A percentile compares a stretch with the other conserved stretches of the same genome.
Conservation (phyloP, 768 basidiomycete genomes). For the Hericium erinaceus region DNA sequence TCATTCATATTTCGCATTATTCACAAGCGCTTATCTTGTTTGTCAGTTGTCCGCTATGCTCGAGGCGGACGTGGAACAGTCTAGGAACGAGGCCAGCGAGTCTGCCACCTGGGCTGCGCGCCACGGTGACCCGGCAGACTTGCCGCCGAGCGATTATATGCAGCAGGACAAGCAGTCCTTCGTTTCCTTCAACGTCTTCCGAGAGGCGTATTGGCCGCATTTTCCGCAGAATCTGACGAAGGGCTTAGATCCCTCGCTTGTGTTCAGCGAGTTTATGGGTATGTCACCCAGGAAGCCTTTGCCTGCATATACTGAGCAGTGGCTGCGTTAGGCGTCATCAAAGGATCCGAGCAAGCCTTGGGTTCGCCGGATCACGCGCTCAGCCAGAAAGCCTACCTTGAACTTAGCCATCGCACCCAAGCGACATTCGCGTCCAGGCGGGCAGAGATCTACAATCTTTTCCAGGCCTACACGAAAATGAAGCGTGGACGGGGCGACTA, state of each 20-base stretch:
- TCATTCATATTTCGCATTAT: no score
- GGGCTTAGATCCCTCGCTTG: conserved; percentile 40
- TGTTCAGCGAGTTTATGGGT: conserved; percentile 56
- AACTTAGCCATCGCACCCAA: neutral
- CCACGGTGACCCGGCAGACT: neutral
- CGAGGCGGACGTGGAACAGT: no score
- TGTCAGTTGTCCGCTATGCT: no score
- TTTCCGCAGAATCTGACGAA: conserved; percentile 43
- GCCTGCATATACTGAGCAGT: no score
- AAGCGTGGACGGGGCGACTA: conserved; percentile 34
- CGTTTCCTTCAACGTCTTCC: conserved; percentile 24
- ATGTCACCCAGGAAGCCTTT: no score
- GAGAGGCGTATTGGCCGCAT: conserved; percentile 48
- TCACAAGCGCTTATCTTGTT: no score
- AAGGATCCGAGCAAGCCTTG: conserved; percentile 52
- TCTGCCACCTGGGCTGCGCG: neutral
- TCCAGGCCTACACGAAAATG: conserved; percentile 37
- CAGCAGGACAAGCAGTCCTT: neutral
- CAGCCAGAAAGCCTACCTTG: neutral
- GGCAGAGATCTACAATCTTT: conserved; percentile 24
- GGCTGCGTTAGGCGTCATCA: conserved; percentile 37
- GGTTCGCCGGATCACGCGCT: conserved; percentile 2
- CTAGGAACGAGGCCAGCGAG: no score
- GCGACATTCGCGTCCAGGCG: neutral
- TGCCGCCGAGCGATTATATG: neutral